Evolutionary conservation across 495 filamentous ascomycete species (phyloP).

Genomic region (Penicillium herquei): DNA sequence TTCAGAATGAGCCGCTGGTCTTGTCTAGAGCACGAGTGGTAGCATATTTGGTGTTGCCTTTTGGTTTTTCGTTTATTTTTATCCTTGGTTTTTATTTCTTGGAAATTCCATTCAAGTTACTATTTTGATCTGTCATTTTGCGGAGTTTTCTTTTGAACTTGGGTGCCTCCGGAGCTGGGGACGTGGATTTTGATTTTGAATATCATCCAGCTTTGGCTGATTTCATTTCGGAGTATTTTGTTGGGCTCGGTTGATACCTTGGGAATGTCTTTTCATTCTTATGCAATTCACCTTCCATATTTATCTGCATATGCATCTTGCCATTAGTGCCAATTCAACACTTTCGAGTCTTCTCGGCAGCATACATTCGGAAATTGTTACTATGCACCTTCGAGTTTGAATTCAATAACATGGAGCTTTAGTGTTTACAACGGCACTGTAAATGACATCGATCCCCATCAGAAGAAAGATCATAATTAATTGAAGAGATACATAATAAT

Average conservation of each 20-base stretch:
- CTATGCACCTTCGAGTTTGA: no score
- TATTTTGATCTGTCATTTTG: neutral
- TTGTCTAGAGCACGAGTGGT: slow-evolving; percentile 10
- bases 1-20: slow-evolving; percentile 12
- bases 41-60: slow-evolving; percentile 24
- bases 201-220: slow-evolving; percentile 2
- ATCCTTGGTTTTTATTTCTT: neutral
- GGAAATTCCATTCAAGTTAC: no score
- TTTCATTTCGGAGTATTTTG: slow-evolving; percentile 17
- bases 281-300: neutral
- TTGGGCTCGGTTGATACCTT: slow-evolving; percentile 13
- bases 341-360: neutral
- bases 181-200: neutral
- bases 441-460: no score
- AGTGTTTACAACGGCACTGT: no score
- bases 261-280: neutral
- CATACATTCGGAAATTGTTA: neutral
- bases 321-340: no score
- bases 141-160: neutral
- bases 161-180: no score
- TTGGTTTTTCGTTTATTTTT: slow-evolving; percentile 4
- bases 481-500: no score
- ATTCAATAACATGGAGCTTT: no score
- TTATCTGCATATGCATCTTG: no score
- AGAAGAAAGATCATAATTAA: no score